These are phyloP conservation scores for Arctostaphylos glauca DNA, from an alignment of 148 eudicot genomes.

Conservation along the genomic window DNA sequence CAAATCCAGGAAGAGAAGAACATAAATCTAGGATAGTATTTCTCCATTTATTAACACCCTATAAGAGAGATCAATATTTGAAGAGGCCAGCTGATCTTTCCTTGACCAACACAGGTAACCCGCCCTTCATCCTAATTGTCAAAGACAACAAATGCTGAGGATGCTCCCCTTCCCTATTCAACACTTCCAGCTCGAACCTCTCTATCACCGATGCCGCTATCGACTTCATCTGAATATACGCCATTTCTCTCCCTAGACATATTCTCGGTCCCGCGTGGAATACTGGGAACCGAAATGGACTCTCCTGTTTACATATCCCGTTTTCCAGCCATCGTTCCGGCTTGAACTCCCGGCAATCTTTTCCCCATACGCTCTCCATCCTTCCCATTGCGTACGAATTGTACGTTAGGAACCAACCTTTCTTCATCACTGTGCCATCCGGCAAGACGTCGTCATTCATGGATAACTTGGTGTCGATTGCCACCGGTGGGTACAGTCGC, in stretches of 20 bases:
- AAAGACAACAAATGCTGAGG: slow-evolving; percentile 26
- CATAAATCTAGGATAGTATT: too few species aligned
- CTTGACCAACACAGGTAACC: slow-evolving; percentile 27
- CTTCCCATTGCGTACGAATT: slow-evolving; percentile 66
- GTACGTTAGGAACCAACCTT: slow-evolving; percentile 47
- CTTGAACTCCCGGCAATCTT: slow-evolving; percentile 56
- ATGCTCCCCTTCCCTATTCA: slow-evolving; percentile 15
- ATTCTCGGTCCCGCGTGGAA: slow-evolving; percentile 49
- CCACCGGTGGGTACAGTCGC: slow-evolving; percentile 66
- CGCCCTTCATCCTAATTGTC: slow-evolving; percentile 40
- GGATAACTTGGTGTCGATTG: slow-evolving; percentile 48
- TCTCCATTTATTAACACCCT: too few species aligned
- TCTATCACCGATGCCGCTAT: slow-evolving; percentile 33
- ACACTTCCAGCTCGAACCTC: slow-evolving; percentile 25
- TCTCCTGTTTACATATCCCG: slow-evolving; percentile 44
- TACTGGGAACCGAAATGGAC: slow-evolving; percentile 49
- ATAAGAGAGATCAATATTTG: too few species aligned
- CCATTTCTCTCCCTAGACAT: slow-evolving; percentile 41
- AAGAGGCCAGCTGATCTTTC: slow-evolving; percentile 5
- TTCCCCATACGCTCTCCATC: slow-evolving; percentile 70
- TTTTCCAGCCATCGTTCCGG: slow-evolving; percentile 67
- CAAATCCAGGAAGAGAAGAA: too few species aligned
- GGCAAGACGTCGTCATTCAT: slow-evolving; percentile 43
- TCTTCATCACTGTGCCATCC: slow-evolving; percentile 43
- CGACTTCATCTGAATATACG: slow-evolving; percentile 40